Percentiles rank a stretch among this genome's conserved stretches.
Conservation (phyloP, 768 basidiomycete species). For the button mushroom (Agaricus bisporus) region DNA sequence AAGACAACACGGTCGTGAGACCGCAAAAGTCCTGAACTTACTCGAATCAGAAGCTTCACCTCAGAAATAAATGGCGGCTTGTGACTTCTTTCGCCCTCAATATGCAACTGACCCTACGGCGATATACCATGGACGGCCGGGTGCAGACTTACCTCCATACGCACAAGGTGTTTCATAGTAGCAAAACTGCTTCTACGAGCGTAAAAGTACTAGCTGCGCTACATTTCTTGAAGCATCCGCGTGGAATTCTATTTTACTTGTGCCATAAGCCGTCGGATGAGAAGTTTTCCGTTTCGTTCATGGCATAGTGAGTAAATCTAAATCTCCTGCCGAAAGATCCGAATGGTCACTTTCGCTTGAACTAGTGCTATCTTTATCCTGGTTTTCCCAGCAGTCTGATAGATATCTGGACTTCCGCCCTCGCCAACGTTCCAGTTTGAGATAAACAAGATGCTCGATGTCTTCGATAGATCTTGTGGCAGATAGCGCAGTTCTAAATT, state of each 20-base stretch:
- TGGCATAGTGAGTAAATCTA: slow-evolving; percentile 5
- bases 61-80: background rate
- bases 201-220: no score
- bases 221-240: no score
- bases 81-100: background rate
- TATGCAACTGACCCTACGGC: background rate
- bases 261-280: background rate
- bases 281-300: background rate
- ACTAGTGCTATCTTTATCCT: background rate
- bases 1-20: background rate
- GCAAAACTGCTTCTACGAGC: no score
- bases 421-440: slow-evolving; percentile 27
- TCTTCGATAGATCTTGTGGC: slow-evolving; percentile 38
- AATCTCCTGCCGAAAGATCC: slow-evolving; percentile 1
- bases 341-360: background rate
- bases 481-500: slow-evolving; percentile 43
- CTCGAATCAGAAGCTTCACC: background rate
- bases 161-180: background rate
- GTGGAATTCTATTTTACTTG: background rate
- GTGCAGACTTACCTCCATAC: background rate
- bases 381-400: background rate
- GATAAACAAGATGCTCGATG: slow-evolving; percentile 36
- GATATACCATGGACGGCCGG: background rate
- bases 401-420: slow-evolving; percentile 1
- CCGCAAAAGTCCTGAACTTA: background rate